Evolutionary conservation across 768 basidiomycete species (phyloP), one percentile per base, ranked within the genome.

Genomic region (Hericium erinaceus): DNA sequence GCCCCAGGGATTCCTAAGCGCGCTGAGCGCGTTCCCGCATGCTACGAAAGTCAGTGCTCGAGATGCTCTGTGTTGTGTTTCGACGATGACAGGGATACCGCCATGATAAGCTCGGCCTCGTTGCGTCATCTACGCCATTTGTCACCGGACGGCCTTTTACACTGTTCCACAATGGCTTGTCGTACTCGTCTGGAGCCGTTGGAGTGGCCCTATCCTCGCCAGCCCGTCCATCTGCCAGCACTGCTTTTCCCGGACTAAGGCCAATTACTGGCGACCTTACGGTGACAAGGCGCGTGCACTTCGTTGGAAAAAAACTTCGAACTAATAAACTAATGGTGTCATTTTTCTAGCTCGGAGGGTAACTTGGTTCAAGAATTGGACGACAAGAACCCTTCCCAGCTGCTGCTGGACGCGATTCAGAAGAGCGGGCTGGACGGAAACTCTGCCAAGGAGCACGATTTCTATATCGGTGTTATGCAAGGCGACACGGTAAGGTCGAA

Each of bases 71-170:
- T 24, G 13, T 50, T 22, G 18, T 16, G n/a, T 33, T 33, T 33
- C 33, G 9, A 33, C 33, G 13, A 20, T 50, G n/a, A 50, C 48
- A 13, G 16, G 48, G 46, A 10, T 38, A 6, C 51, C 48, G 37
- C 58, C 37, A 15, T 55, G n/a, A 49, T 16, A 64, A 89, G 82
- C 69, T 89, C 54, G 87, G 88, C 4, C 74, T 91, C 18, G 68
- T 86, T 20, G 85, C 83, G 0, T 75, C 88, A 0, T 84, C 88
- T 2, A 92, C 90, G 2, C 88, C 89, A 0, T 92, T 92, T 66
- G 71, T 89, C 5, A 91, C 87, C 1, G 90, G 89, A 13, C 72
- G 85, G 18, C 83, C 84, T 0, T 80, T 85, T 28, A 91, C 89
- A 0, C 72, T 92, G 10, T 82, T 90, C 58, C 69, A 77, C 58